phyloP scores from a whole-genome alignment of 2,329 filamentous ascomycete species.

The Rhinocladiella mackenziei region DNA sequence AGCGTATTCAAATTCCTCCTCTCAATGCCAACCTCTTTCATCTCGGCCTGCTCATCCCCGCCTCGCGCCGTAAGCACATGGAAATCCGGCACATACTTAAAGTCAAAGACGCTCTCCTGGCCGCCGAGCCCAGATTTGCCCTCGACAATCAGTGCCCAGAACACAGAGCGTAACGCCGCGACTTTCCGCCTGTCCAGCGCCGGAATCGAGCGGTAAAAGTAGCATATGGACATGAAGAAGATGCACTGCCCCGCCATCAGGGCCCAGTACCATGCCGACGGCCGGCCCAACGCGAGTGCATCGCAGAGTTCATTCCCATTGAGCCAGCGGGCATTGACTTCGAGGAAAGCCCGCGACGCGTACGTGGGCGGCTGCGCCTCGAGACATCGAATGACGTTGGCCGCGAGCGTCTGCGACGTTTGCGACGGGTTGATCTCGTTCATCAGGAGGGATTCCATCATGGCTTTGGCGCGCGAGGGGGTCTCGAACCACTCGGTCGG shows the following conservation, averaged over 20 bases:
- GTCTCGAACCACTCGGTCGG: slow-evolving; percentile 60
- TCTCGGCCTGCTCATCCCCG: slow-evolving; percentile 40
- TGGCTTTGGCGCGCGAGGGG: slow-evolving; percentile 50
- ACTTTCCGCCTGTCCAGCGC: slow-evolving; percentile 53
- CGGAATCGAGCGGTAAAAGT: slow-evolving; percentile 44
- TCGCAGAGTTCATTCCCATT: slow-evolving; percentile 63
- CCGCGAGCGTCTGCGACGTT: slow-evolving; percentile 62
- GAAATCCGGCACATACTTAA: slow-evolving; percentile 64
- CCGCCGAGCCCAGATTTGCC: slow-evolving; percentile 60
- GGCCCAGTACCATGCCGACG: slow-evolving; percentile 55
- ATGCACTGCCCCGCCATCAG: slow-evolving; percentile 63
- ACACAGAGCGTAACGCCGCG: slow-evolving; percentile 47
- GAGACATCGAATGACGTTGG: slow-evolving; percentile 70
- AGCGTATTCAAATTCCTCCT: slow-evolving; percentile 25
- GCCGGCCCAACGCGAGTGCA: slow-evolving; percentile 55
- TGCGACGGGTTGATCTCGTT: slow-evolving; percentile 64
- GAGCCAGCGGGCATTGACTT: slow-evolving; percentile 64
- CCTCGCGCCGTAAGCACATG: slow-evolving; percentile 42
- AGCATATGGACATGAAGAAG: slow-evolving; percentile 55
- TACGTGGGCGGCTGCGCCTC: slow-evolving; percentile 62
- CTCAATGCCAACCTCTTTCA: slow-evolving; percentile 21
- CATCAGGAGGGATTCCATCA: slow-evolving; percentile 65
- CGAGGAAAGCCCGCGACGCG: slow-evolving; percentile 62
- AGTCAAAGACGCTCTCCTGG: slow-evolving; percentile 61
- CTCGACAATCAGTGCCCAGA: slow-evolving; percentile 60